A percentile compares a stretch with the other conserved stretches of the same genome.
phyloP scores from a whole-genome alignment of 1,139 yeast species.

The Kazachstania sp. region DNA sequence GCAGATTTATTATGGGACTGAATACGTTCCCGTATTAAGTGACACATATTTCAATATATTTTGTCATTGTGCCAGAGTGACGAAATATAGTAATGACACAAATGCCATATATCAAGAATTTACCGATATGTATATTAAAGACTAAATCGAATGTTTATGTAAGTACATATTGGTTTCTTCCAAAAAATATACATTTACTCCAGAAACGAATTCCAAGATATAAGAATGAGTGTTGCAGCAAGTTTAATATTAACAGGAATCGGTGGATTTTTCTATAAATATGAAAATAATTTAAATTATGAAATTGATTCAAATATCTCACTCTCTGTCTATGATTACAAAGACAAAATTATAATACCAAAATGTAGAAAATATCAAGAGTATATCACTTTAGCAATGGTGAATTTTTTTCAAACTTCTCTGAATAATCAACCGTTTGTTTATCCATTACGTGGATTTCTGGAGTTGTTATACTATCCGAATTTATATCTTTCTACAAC shows the following conservation, averaged over 20 bases:
- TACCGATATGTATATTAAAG: not conserved
- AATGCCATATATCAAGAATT: no score
- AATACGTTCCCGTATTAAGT: no score
- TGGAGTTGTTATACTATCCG: conserved; percentile 13
- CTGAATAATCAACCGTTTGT: conserved; percentile 18
- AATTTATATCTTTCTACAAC: conserved; percentile 13
- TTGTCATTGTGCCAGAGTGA: no score
- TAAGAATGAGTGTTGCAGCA: conserved; percentile 27
- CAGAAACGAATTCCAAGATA: no score
- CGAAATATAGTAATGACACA: no score
- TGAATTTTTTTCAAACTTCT: conserved; percentile 20
- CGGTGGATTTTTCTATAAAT: conserved; percentile 24
- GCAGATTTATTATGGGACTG: no score
- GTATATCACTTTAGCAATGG: conserved; percentile 10
- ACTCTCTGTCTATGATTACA: conserved; percentile 9
- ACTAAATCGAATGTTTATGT: no score
- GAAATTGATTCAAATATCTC: conserved; percentile 15
- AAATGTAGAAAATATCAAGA: conserved; percentile 2
- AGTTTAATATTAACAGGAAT: conserved; percentile 24
- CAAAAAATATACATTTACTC: no score
- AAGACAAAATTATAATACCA: conserved; percentile 11
- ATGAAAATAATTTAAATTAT: conserved; percentile 20
- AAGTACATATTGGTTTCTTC: no score
- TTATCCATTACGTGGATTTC: conserved; percentile 23
- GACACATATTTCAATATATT: no score